A percentile compares a stretch with the other conserved stretches of the same genome.
Evolutionary conservation across 2,329 filamentous ascomycete genomes (phyloP).

Genomic region (Basipetospora chlamydospora): DNA sequence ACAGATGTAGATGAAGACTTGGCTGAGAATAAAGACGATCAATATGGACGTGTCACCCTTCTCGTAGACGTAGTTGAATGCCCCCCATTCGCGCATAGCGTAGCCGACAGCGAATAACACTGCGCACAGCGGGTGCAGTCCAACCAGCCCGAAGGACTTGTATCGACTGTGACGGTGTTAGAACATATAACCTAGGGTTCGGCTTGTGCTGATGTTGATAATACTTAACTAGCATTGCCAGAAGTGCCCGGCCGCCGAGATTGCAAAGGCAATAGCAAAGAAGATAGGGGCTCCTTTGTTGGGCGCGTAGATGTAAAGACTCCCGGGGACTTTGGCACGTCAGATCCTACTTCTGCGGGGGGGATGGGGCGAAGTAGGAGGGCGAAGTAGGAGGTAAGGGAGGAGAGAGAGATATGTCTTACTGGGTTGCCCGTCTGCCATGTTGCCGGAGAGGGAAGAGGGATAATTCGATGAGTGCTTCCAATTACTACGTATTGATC

Average conservation of each 20-base stretch:
- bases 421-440: neutral
- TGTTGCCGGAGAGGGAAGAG: too few species aligned
- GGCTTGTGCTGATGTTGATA: too few species aligned
- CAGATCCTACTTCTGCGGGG: too few species aligned
- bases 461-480: too few species aligned
- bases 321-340: neutral
- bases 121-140: slow-evolving; percentile 34
- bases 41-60: slow-evolving; percentile 14
- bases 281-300: slow-evolving; percentile 38
- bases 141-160: slow-evolving; percentile 33
- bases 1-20: slow-evolving; percentile 19
- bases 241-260: slow-evolving; percentile 31
- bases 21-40: slow-evolving; percentile 21
- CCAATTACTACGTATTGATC: too few species aligned
- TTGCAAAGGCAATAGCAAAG: slow-evolving; percentile 31
- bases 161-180: slow-evolving; percentile 29
- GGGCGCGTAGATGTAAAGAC: slow-evolving; percentile 15
- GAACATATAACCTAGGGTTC: too few species aligned
- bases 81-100: slow-evolving; percentile 33
- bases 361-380: too few species aligned
- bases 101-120: slow-evolving; percentile 38
- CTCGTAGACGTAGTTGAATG: slow-evolving; percentile 32
- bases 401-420: neutral
- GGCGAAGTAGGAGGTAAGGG: neutral
- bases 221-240: slow-evolving; percentile 39